phyloP scores from a whole-genome alignment of 2,329 filamentous ascomycete species.

The Verticillium nubilum region DNA sequence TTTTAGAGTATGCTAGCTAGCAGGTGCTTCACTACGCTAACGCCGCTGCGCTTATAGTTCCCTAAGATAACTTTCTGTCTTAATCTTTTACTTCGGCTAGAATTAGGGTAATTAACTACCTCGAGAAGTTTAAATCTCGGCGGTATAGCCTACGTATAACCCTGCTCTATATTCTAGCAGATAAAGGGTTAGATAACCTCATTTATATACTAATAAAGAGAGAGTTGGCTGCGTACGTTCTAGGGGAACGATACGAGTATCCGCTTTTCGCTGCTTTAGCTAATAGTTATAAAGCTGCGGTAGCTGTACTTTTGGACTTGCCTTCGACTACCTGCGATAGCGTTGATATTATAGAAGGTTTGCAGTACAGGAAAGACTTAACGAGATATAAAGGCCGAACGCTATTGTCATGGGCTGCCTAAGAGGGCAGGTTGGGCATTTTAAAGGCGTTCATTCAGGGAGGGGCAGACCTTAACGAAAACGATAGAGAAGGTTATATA shows the following conservation, averaged over 20 bases:
- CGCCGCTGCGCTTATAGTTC: conserved; percentile 19
- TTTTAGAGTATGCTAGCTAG: conserved; percentile 38
- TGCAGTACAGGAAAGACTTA: neutral
- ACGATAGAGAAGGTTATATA: conserved; percentile 1
- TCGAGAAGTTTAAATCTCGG: conserved; percentile 18
- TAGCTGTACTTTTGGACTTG: conserved; percentile 13
- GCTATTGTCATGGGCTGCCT: conserved; percentile 18
- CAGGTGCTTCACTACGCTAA: conserved; percentile 36
- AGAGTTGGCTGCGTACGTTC: conserved; percentile 13
- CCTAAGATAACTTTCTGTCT: conserved; percentile 24
- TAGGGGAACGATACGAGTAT: conserved; percentile 22
- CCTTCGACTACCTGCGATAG: conserved; percentile 5
- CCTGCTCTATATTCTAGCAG: conserved; percentile 30
- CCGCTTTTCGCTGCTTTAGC: conserved; percentile 29
- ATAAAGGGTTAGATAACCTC: conserved; percentile 15
- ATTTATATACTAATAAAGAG: conserved; percentile 19
- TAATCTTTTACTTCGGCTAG: conserved; percentile 21
- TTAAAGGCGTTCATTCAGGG: conserved; percentile 11
- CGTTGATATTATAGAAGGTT: conserved; percentile 2
- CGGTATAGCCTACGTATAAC: conserved; percentile 18
- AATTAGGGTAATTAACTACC: conserved; percentile 22
- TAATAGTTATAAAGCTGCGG: conserved; percentile 19
- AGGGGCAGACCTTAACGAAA: conserved; percentile 1
- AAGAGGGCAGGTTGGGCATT: conserved; percentile 15
- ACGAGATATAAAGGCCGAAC: neutral